Percentiles rank a stretch among this genome's conserved stretches.
Conservation (phyloP, 106 monocot genomes). For the Allium sativum region DNA sequence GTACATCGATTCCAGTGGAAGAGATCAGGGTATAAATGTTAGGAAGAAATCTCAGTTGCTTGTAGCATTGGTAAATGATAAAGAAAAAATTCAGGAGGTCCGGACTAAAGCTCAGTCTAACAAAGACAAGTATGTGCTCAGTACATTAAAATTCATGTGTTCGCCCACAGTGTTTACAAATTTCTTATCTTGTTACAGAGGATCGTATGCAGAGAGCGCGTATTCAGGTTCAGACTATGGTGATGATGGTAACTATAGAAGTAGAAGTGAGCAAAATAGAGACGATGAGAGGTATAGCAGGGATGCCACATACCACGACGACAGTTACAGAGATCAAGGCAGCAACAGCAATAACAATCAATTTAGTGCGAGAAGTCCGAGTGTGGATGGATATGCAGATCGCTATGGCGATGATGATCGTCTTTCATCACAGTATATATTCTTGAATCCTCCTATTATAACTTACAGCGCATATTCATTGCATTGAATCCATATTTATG, state of each 20-base stretch:
- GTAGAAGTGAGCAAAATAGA: constrained; percentile 40
- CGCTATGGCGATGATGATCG: constrained; percentile 62
- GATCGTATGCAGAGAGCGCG: constrained; percentile 24
- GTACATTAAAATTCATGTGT: neutral
- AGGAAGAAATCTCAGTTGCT: constrained; percentile 79
- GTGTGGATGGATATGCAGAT: constrained; percentile 27
- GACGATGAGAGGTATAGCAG: constrained; percentile 39
- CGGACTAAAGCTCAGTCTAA: constrained; percentile 60
- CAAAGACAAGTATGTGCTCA: constrained; percentile 53
- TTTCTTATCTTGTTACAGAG: constrained; percentile 23
- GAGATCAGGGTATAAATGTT: constrained; percentile 85
- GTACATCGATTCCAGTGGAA: constrained; percentile 78
- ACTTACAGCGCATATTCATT: neutral
- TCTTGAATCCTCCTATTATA: neutral
- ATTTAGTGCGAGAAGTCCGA: constrained; percentile 40
- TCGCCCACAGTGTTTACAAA: no score
- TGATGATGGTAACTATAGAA: constrained; percentile 47
- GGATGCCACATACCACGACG: constrained; percentile 11
- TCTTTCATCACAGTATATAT: constrained; percentile 43
- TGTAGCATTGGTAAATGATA: constrained; percentile 74
- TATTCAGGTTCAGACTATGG: constrained; percentile 40
- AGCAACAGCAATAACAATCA: constrained; percentile 38
- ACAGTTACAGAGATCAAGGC: constrained; percentile 21
- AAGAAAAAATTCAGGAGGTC: constrained; percentile 69
- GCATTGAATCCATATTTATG: no score